A percentile compares a stretch with the other conserved stretches of the same genome.
These are phyloP conservation scores for Pichia sp. DNA, from an alignment of 1,139 yeast species.

Conservation along the genomic window DNA sequence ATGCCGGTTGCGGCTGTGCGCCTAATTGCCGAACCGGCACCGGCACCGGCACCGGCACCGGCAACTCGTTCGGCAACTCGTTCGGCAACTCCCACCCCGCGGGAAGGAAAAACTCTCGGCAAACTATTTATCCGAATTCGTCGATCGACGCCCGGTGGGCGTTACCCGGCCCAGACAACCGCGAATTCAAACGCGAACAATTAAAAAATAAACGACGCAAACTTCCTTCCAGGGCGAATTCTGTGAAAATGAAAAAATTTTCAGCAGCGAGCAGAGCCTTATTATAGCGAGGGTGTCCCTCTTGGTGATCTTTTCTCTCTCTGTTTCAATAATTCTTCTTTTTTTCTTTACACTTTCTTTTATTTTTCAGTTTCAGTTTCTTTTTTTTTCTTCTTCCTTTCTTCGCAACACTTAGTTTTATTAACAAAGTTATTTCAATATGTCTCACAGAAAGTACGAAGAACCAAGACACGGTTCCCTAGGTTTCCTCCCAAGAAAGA, in stretches of 20 bases:
- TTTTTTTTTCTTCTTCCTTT: slow-evolving; percentile 9
- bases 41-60: no score
- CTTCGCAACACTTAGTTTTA: slow-evolving; percentile 15
- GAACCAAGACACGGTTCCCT: slow-evolving; percentile 99
- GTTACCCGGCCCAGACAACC: not conserved
- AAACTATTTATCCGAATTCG: not conserved
- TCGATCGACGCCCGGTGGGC: not conserved
- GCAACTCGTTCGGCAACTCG: no score
- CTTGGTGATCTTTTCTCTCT: no score
- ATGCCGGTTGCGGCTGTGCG: no score
- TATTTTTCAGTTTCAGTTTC: slow-evolving; percentile 1
- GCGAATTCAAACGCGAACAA: not conserved
- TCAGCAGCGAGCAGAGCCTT: no score
- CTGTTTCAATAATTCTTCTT: no score
- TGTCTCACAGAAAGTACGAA: slow-evolving; percentile 99
- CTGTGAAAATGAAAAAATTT: no score
- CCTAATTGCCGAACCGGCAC: no score
- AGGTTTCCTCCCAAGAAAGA: slow-evolving; percentile 99
- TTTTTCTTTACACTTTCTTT: no score
- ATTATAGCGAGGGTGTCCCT: no score
- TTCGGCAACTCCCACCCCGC: no score
- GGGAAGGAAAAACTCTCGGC: no score
- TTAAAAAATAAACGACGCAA: slow-evolving; percentile 1
- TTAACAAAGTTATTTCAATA: slow-evolving; percentile 30
- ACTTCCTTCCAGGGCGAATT: not conserved